Evolutionary conservation across 176 grass and related monocot species (phyloP).

Genomic region (Cocos nucifera): DNA sequence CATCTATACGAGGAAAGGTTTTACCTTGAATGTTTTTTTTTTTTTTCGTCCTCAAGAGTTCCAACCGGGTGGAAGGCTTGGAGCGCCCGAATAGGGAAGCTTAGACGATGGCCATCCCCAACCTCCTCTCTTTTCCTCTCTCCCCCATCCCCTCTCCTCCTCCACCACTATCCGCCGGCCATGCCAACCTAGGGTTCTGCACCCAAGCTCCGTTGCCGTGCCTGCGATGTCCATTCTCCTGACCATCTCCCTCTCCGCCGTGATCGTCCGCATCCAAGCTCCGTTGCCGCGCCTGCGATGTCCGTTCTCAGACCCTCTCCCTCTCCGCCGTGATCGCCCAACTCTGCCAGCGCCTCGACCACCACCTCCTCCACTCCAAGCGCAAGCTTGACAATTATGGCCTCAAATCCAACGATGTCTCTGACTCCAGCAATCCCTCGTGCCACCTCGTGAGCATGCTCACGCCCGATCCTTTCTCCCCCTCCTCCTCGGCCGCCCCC

Average conservation of each 20-base stretch:
- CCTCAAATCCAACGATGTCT: not conserved
- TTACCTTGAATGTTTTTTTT: too few species aligned
- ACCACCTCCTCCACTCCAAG: slow-evolving; percentile 25
- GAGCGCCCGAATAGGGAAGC: too few species aligned
- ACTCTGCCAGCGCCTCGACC: not conserved
- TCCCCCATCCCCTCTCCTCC: too few species aligned
- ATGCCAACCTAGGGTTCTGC: too few species aligned
- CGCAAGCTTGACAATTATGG: slow-evolving; percentile 21
- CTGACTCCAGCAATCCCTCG: slow-evolving; percentile 21
- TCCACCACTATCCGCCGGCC: too few species aligned
- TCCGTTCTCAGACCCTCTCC: slow-evolving; percentile 17
- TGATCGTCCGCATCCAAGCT: slow-evolving; percentile 28
- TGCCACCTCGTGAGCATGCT: too few species aligned
- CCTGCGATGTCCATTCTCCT: slow-evolving; percentile 12
- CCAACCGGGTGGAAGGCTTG: too few species aligned
- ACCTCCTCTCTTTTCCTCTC: too few species aligned
- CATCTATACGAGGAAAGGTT: too few species aligned
- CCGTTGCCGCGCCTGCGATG: slow-evolving; percentile 16
- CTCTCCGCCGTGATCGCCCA: slow-evolving; percentile 35
- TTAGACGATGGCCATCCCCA: too few species aligned
- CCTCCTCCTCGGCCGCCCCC: not conserved
- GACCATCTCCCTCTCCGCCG: slow-evolving; percentile 22
- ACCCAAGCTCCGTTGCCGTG: slow-evolving; percentile 25
- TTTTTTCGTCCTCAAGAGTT: too few species aligned
- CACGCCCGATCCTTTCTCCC: slow-evolving; percentile 10